phyloP scores from a whole-genome alignment of 306 rosid genomes.

The Begonia loranthoides region DNA sequence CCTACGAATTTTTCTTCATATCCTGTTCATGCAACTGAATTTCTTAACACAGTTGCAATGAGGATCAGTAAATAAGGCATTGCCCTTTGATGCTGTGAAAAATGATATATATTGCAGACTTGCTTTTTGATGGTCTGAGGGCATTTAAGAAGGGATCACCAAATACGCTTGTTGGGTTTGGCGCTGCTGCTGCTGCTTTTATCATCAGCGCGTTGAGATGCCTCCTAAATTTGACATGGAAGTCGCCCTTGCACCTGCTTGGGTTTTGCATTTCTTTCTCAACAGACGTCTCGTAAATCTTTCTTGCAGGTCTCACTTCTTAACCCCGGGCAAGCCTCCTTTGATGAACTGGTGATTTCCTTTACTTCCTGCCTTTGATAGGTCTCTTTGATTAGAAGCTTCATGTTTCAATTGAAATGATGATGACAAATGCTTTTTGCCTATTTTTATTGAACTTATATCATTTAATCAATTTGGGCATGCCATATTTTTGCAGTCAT shows the following conservation, averaged over 20 bases:
- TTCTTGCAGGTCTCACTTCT: slow-evolving; percentile 56
- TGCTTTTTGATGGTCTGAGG: slow-evolving; percentile 71
- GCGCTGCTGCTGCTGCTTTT: slow-evolving; percentile 77
- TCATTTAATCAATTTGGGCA: too few species aligned
- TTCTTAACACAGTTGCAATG: too few species aligned
- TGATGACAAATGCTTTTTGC: too few species aligned
- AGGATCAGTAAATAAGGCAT: too few species aligned
- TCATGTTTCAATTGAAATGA: too few species aligned
- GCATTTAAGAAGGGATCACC: slow-evolving; percentile 85
- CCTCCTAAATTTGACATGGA: slow-evolving; percentile 14
- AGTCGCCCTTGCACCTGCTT: slow-evolving; percentile 11
- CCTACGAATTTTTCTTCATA: too few species aligned
- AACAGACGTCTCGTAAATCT: too few species aligned
- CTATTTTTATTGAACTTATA: too few species aligned
- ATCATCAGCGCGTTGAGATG: slow-evolving; percentile 67
- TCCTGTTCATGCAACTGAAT: too few species aligned
- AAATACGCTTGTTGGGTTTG: slow-evolving; percentile 96
- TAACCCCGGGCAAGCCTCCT: slow-evolving; percentile 69
- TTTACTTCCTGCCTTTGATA: slow-evolving; percentile 22
- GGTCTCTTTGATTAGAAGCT: too few species aligned
- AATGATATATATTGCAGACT: slow-evolving; percentile 32
- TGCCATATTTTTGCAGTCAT: slow-evolving; percentile 74
- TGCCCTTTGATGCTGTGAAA: slow-evolving; percentile 5
- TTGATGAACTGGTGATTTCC: slow-evolving; percentile 94
- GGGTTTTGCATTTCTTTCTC: background rate